Conservation (phyloP, 192 early-diverging fungal genomes). For the Backusella tuberculispora region DNA sequence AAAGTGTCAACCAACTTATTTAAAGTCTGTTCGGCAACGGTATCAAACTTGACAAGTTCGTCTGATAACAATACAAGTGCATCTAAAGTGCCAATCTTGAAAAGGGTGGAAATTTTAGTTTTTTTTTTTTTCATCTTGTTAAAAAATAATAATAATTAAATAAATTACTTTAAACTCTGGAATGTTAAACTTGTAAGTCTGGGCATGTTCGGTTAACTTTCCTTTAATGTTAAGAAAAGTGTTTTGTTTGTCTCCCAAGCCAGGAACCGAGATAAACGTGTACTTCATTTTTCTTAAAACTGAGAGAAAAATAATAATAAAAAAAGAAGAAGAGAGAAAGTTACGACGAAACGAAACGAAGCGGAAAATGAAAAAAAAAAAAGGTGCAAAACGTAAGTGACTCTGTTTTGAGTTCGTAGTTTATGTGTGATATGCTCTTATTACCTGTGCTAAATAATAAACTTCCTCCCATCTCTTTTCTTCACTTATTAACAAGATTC, state of each 20-base stretch:
- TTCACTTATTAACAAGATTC: background rate
- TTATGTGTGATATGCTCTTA: too few relatives aligned
- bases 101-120: background rate
- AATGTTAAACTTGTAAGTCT: conserved; percentile 80
- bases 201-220: conserved; percentile 78
- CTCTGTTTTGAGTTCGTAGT: background rate
- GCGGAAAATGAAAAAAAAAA: background rate
- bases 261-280: conserved; percentile 86
- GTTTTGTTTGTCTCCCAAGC: conserved; percentile 76
- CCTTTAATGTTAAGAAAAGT: conserved; percentile 71
- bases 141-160: background rate
- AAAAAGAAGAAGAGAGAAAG: conserved; percentile 6
- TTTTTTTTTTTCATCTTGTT: conserved; percentile 7
- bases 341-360: background rate
- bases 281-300: conserved; percentile 44
- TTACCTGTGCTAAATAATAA: too few relatives aligned
- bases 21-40: conserved; percentile 69
- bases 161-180: conserved; percentile 88
- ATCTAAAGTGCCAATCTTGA: conserved; percentile 94
- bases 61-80: conserved; percentile 92
- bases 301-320: conserved; percentile 21
- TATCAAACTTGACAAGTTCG: conserved; percentile 89
- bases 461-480: background rate
- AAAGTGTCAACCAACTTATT: conserved; percentile 89
- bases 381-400: conserved; percentile 12